Evolutionary conservation across 1,284 basidiomycete genomes (phyloP), one percentile per base, ranked within the genome.

Genomic region (Pisolithus thermaeus): DNA sequence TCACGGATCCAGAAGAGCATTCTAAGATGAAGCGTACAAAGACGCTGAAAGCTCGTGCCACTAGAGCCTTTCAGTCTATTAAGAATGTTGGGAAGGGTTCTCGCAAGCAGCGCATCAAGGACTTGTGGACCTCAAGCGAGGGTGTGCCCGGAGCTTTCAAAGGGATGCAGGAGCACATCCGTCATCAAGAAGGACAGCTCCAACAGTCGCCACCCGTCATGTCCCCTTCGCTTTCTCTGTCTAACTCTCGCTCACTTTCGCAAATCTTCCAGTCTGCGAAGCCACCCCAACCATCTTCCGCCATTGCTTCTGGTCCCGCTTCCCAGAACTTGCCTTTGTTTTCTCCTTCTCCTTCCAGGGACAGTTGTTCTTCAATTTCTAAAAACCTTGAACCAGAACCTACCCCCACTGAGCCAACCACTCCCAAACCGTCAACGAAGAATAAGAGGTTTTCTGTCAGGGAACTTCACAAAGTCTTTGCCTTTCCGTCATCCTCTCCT

Each of bases 21-120:
- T 53, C 61, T 39, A 61, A 64, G 22, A 56, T 68, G 32, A 79
- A 76, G 62, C 73, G 73, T 49, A 69, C 78, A 39, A 77, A 70
- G 60, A 80, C 81, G 2, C 73, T 85, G 61, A 79, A 70, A 56
- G 72, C 73, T 20, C 76, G 81, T 42, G 84, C 85, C 2, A 76
- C 75, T 36, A 76, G 76, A 61, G 84, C 80, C 12, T 73, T 87
- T 50, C 73, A 68, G 58, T 82, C 81, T n/a, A 75, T 87, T 41
- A 79, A 74, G 70, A 81, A 68, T 30, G 75, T 79, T 18, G 71
- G 73, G 40, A 79, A 68, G 61, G 58, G 62, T 23, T 56, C 68
- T 47, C 61, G 66, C n/a, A 73, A 69, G 58, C 61, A 69, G 23
- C 68, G 68, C 46, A 65, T 66, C 23, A 68, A 69, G 60, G 68